These are phyloP conservation scores for Hypomyces rosellus DNA, from an alignment of 2,329 filamentous ascomycete species.

Conservation along the genomic window DNA sequence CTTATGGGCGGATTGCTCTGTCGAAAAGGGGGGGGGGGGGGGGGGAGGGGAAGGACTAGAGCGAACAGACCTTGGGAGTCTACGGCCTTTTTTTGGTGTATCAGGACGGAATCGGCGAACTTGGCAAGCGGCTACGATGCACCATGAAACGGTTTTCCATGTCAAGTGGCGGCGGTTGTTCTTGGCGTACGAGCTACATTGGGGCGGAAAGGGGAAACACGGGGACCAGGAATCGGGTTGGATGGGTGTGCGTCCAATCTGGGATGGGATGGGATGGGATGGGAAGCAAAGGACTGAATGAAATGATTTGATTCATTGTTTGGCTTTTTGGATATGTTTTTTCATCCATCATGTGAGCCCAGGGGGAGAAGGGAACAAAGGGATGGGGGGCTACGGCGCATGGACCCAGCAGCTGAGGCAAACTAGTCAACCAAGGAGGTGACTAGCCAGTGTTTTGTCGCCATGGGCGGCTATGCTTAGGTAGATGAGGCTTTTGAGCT, in stretches of 20 bases:
- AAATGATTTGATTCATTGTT: too few species aligned
- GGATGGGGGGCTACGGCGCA: background rate
- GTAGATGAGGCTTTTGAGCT: background rate
- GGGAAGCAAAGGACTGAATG: too few species aligned
- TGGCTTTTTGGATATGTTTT: too few species aligned
- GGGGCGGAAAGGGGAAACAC: too few species aligned
- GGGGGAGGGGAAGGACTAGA: too few species aligned
- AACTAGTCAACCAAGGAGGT: background rate
- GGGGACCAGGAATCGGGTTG: background rate
- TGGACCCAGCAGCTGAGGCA: background rate
- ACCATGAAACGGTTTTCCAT: slow-evolving; percentile 2
- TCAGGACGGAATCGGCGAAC: background rate
- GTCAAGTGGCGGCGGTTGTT: slow-evolving; percentile 4
- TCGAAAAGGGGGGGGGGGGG: background rate
- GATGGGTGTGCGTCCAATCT: background rate
- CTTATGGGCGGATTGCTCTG: background rate
- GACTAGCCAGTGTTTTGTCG: slow-evolving; percentile 1
- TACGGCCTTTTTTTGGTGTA: background rate
- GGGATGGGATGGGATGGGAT: background rate
- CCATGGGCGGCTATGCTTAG: slow-evolving; percentile 2
- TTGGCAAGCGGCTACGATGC: slow-evolving; percentile 2
- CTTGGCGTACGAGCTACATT: slow-evolving; percentile 5
- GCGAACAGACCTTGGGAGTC: background rate
- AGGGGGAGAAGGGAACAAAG: background rate
- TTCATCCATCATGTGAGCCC: too few species aligned